A percentile compares a stretch with the other conserved stretches of the same genome.
phyloP scores from a whole-genome alignment of 306 rosid species.

The Inga laurina region DNA sequence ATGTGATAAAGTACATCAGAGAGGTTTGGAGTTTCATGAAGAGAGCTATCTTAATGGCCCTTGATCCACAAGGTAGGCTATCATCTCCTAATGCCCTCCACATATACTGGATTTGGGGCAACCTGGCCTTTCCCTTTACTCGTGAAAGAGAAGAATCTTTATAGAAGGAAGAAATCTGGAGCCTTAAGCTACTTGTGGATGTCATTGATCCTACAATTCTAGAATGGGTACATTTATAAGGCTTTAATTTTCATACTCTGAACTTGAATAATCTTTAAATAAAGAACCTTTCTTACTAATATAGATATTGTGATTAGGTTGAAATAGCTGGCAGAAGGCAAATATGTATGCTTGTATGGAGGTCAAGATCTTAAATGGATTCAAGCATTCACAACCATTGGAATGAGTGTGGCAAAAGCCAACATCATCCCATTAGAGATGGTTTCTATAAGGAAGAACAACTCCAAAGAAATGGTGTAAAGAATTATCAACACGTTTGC shows the following conservation, averaged over 20 bases:
- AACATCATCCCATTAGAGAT: not conserved
- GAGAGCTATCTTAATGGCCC: slow-evolving; percentile 8
- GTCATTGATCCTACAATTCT: slow-evolving; percentile 17
- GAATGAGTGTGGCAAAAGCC: not conserved
- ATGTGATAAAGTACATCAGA: slow-evolving; percentile 17
- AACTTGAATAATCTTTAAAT: not conserved
- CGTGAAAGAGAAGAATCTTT: slow-evolving; percentile 22
- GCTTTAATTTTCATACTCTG: not conserved
- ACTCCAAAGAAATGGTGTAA: slow-evolving; percentile 30
- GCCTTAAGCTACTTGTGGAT: slow-evolving; percentile 21
- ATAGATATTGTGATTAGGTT: not conserved
- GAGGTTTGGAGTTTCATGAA: slow-evolving; percentile 23
- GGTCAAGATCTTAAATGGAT: slow-evolving; percentile 33
- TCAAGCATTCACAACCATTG: slow-evolving; percentile 15
- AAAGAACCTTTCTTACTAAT: not conserved
- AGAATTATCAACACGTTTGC: not conserved
- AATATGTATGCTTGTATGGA: slow-evolving; percentile 25
- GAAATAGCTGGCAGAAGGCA: slow-evolving; percentile 20
- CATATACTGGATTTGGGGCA: slow-evolving; percentile 32
- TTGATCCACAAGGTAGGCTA: slow-evolving; percentile 27
- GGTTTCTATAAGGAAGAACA: slow-evolving; percentile 33
- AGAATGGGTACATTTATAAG: slow-evolving; percentile 3
- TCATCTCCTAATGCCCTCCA: slow-evolving; percentile 19
- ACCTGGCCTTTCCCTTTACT: slow-evolving; percentile 21
- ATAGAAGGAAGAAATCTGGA: slow-evolving; percentile 28